Evolutionary conservation across 2,329 filamentous ascomycete species (phyloP), one percentile per base, ranked within the genome.

Genomic region (Incumbomyces lentus): DNA sequence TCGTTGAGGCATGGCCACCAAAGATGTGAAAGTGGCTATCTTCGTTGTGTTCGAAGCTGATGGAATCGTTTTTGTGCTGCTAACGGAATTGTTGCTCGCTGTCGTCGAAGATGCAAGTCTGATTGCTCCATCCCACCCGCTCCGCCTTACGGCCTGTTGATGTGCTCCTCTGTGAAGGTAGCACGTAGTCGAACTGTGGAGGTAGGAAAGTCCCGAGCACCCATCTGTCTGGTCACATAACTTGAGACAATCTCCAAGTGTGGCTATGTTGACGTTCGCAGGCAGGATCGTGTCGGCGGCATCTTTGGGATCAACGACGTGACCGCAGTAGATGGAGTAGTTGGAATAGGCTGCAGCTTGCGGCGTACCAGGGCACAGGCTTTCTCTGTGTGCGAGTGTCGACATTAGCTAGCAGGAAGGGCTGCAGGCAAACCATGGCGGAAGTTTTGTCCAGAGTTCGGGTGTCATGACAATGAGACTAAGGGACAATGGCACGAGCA

Each of bases 221-320:
- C 12, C 26, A n/a, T 32, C 19, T 16, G n/a, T 43, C 8, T 19
- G 8, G 16, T 43, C 30, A 19, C 40, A 43, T 22, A 43, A 13
- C 8, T 32, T n/a, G 8, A 43, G 40, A 43, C 40, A 43, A 18
- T n/a, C 40, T 43, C 33, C 40, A 19, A 43, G 33, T 18, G 40
- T 43, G 8, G 7, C 29, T 14, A 43, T 30, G 29, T 32, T 19
- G n/a, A 19, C 16, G 4, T 33, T 31, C 3, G 40, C 29, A 4
- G 40, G 40, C 3, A 33, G 26, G 6, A 43, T 43, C 14, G 26
- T 34, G 29, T 43, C 17, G n/a, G 19, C 29, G 16, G 40, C 29
- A 26, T 43, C 29, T 14, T n/a, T 16, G 8, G 40, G 40, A 19
- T 43, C 40, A 16, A 43, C 40, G 11, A 33, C 40, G n/a, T 11